Conservation (phyloP, 148 eudicot species). For the Persicaria tinctoria region DNA sequence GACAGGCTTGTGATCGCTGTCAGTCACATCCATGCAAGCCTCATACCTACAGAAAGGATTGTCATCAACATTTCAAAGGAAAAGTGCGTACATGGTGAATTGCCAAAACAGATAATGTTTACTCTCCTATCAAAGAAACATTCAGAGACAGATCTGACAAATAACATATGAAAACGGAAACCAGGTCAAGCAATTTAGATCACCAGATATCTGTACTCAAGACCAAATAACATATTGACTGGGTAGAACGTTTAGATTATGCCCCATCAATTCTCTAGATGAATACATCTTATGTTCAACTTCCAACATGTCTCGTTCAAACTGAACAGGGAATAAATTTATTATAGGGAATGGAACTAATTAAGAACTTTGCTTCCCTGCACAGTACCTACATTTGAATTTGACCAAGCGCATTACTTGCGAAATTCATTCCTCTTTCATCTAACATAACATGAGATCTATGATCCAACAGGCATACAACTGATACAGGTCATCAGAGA, state of each 20-base stretch:
- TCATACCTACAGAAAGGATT: constrained; percentile 51
- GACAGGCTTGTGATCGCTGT: constrained; percentile 98
- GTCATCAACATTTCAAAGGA: constrained; percentile 8
- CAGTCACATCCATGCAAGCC: constrained; percentile 98
- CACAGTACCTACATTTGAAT: background rate
- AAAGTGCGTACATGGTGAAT: background rate
- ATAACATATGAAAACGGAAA: background rate
- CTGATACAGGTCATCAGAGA: background rate
- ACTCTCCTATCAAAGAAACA: background rate
- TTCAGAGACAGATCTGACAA: background rate
- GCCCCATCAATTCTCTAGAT: background rate
- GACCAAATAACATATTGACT: background rate
- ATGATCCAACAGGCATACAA: background rate
- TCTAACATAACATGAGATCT: background rate
- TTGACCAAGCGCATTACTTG: background rate
- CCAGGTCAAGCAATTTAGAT: background rate
- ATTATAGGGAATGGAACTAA: background rate
- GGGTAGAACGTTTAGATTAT: background rate
- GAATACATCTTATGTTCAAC: background rate
- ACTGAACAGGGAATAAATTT: background rate
- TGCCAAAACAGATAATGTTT: background rate
- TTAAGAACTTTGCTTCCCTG: background rate
- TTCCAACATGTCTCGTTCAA: background rate
- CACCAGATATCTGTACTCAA: background rate
- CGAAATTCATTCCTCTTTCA: background rate